A percentile compares a stretch with the other conserved stretches of the same genome.
Conservation (phyloP, 208 protist species). For the Trypanosoma rangeli region DNA sequence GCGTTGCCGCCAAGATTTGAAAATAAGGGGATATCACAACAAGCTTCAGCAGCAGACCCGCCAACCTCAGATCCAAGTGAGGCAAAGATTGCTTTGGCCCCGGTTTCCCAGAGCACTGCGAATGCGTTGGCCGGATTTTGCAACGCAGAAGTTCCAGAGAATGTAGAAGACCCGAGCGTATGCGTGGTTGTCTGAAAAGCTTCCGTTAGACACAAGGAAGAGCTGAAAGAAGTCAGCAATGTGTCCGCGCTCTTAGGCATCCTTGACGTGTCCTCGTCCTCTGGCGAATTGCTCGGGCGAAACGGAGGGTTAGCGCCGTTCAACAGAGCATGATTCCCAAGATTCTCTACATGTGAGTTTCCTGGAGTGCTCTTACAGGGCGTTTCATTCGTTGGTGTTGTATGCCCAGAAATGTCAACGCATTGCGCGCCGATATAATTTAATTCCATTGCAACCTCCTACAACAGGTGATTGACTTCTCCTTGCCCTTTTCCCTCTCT, state of each 20-base stretch:
- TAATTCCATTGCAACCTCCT: not conserved
- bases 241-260: not conserved
- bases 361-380: not conserved
- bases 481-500: not conserved
- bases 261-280: not conserved
- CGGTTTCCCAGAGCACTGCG: not conserved
- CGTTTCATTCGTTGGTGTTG: not conserved
- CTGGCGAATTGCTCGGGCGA: not conserved
- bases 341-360: not conserved
- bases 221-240: not conserved
- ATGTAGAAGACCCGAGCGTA: slow-evolving; percentile 1
- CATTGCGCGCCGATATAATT: not conserved
- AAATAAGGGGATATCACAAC: not conserved
- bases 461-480: too few relatives aligned
- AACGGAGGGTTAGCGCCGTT: not conserved
- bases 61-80: not conserved
- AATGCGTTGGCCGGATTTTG: slow-evolving; percentile 2
- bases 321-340: not conserved
- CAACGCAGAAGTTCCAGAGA: not conserved
- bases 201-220: slow-evolving; percentile 15
- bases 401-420: not conserved
- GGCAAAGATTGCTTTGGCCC: not conserved
- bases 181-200: slow-evolving; percentile 1
- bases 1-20: not conserved
- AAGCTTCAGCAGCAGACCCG: not conserved